Base-by-base conservation (phyloP, 2,329 filamentous ascomycete species). In the Podosphaera aphanis region DNA sequence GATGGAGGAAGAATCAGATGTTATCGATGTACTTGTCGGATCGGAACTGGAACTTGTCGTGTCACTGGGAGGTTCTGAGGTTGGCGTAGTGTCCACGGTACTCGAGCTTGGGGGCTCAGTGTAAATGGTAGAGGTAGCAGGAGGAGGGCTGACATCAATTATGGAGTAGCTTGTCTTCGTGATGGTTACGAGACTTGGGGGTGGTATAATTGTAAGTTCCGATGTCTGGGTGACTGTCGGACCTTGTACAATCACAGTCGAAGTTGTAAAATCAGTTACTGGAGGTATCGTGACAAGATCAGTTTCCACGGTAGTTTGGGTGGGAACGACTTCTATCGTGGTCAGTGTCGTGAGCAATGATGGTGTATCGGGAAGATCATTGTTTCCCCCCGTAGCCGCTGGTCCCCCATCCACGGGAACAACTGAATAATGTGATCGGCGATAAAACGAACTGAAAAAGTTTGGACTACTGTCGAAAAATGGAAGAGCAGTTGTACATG, bases 341-440 rank as follows among this genome's bases (percentile, higher is more conserved):
- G 55, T 43, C 23, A 55, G 19, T 20, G 55, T 48, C 33, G 55
- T 49, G n/a, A n/a, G n/a, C 6, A 27, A 15, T 8, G n/a, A 16
- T 13, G 21, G 23, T 11, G 11, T 33, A n/a, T 47, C 49, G 8
- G 13, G 16, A 3, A 7, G 15, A 40, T 8, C 10, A 7, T 19
- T 19, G 16, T 19, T 13, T 7, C 8, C 8, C 3, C 20, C n/a
- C 19, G 49, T 36, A 23, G 49, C 45, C n/a, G 50, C 46, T 23
- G 53, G 46, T 18, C 56, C 56, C 21, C 59, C 59, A 52, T 60
- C 57, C n/a, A 61, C 58, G 31, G 56, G 47, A 13, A 61, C 57
- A 42, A 61, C 57, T 8, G 59, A 59, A 46, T 61, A 61, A 16
- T 51, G 51, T 50, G 55, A 56, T 42, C 56, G 52, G 44, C 46